A percentile compares a stretch with the other conserved stretches of the same genome.
phyloP scores from a whole-genome alignment of 192 early-diverging fungal species.

The Spinellus fusiger region DNA sequence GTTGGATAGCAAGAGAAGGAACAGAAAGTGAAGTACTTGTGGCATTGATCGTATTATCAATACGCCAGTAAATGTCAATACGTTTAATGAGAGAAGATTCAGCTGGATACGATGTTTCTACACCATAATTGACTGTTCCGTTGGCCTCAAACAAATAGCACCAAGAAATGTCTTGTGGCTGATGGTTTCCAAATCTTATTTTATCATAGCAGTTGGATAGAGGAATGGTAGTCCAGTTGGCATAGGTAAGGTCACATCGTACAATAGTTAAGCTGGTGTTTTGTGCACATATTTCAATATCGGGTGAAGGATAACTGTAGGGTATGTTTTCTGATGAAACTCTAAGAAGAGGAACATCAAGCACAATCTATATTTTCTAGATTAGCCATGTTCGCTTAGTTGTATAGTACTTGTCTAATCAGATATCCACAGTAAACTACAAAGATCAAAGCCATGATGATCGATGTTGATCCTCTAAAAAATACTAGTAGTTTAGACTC shows the following conservation, averaged over 20 bases:
- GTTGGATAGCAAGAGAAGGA: constrained; percentile 5
- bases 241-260: background rate
- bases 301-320: background rate
- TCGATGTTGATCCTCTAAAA: background rate
- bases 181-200: background rate
- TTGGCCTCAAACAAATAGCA: constrained; percentile 18
- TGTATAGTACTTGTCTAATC: constrained; percentile 8
- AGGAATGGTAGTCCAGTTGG: background rate
- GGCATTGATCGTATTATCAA: constrained; percentile 2
- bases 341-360: constrained; percentile 12
- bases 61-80: constrained; percentile 23
- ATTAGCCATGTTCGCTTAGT: background rate
- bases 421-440: constrained; percentile 8
- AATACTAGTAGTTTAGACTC: constrained; percentile 5
- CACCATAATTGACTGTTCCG: background rate
- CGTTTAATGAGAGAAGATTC: background rate
- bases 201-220: background rate
- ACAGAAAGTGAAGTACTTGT: background rate
- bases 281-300: constrained; percentile 19
- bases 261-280: constrained; percentile 2
- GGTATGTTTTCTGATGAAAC: constrained; percentile 5
- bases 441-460: background rate
- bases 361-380: background rate
- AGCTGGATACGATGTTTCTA: background rate
- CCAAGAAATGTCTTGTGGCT: background rate